Evolutionary conservation across 768 basidiomycete genomes (phyloP).

Genomic region (Pulveroboletus frians): DNA sequence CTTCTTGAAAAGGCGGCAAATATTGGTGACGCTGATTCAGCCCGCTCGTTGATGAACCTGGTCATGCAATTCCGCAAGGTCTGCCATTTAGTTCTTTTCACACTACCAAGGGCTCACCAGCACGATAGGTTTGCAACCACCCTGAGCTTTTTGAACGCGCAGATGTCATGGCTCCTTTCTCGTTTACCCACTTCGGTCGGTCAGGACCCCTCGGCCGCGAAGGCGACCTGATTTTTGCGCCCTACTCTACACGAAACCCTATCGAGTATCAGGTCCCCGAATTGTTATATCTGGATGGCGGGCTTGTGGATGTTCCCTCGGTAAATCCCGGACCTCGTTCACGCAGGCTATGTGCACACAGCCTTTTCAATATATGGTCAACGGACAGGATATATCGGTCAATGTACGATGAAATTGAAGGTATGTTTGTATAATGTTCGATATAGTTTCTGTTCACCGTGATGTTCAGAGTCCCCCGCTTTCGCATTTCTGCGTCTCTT

Average conservation of each 20-base stretch:
- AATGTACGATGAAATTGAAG: conserved; percentile 47
- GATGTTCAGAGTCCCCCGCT: conserved; percentile 40
- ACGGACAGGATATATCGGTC: conserved; percentile 75
- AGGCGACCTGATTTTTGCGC: conserved; percentile 74
- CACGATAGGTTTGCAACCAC: conserved; percentile 85
- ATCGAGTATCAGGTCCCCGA: conserved; percentile 76
- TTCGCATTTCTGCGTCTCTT: conserved; percentile 81
- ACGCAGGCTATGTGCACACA: conserved; percentile 52
- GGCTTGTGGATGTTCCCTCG: conserved; percentile 59
- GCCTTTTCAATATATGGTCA: conserved; percentile 87
- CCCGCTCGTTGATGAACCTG: conserved; percentile 94
- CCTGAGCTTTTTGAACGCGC: conserved; percentile 97
- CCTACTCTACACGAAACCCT: conserved; percentile 85
- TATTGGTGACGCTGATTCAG: conserved; percentile 85
- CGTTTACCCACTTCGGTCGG: conserved; percentile 77
- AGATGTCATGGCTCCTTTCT: conserved; percentile 90
- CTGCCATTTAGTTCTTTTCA: conserved; percentile 8
- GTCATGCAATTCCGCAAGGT: conserved; percentile 99
- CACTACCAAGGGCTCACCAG: conserved; percentile 3
- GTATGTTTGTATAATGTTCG: conserved; percentile 34
- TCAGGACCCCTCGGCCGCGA: conserved; percentile 82
- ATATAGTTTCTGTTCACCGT: background rate
- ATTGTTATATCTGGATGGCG: conserved; percentile 74
- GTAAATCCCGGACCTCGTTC: conserved; percentile 44
- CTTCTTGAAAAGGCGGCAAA: conserved; percentile 90